phyloP scores from a whole-genome alignment of 2,329 filamentous ascomycete genomes.

The Thielaviopsis euricoi region DNA sequence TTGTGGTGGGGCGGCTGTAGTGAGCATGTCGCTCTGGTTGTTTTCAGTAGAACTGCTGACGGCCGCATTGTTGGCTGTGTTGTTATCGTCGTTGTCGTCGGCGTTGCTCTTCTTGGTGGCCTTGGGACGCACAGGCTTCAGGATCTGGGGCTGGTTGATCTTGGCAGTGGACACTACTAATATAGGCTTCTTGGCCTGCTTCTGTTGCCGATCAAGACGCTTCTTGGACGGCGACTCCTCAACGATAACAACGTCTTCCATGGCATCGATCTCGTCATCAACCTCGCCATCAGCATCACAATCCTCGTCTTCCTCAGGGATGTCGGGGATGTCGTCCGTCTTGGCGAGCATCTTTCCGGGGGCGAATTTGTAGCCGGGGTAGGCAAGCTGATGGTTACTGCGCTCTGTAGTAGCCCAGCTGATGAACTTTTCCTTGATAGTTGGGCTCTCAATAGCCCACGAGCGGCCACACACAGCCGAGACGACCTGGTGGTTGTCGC shows the following conservation, averaged over 20 bases:
- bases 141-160: not conserved
- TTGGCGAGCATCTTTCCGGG: constrained; percentile 49
- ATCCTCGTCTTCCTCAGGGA: constrained; percentile 19
- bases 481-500: constrained; percentile 88
- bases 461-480: constrained; percentile 74
- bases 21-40: not conserved
- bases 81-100: too few species aligned
- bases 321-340: constrained; percentile 20
- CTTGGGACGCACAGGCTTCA: not conserved
- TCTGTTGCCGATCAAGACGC: not conserved
- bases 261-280: constrained; percentile 12
- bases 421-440: constrained; percentile 60
- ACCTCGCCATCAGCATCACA: constrained; percentile 21
- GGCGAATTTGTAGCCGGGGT: constrained; percentile 88
- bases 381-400: constrained; percentile 67
- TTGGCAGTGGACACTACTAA: not conserved
- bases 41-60: too few species aligned
- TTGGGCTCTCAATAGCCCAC: constrained; percentile 67
- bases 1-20: not conserved
- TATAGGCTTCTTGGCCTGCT: not conserved
- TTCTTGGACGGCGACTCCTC: not conserved
- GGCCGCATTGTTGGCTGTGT: too few species aligned
- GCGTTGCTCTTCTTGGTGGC: too few species aligned
- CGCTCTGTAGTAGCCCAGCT: constrained; percentile 65
- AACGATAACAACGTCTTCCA: not conserved